Evolutionary conservation across 805 yeast genomes (phyloP).

Genomic region (Spathaspora arborariae): DNA sequence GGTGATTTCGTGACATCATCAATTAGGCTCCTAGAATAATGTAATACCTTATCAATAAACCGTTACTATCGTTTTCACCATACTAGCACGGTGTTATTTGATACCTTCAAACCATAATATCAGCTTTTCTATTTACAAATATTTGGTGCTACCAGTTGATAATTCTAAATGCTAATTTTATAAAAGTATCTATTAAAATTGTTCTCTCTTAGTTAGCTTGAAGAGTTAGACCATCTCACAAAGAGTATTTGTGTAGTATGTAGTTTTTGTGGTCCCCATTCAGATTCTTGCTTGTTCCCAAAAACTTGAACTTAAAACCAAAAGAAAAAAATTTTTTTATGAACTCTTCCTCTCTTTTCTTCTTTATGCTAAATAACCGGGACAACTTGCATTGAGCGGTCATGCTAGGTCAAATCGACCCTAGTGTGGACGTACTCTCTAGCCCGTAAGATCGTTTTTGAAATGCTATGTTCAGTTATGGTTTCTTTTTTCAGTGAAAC

Average conservation of each 20-base stretch:
- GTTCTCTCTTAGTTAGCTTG: too few species aligned
- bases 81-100: too few species aligned
- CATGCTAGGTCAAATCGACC: slow-evolving; percentile 17
- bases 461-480: slow-evolving; percentile 16
- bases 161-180: neutral
- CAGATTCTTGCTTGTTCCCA: too few species aligned
- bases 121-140: too few species aligned
- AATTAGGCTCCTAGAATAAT: neutral
- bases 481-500: slow-evolving; percentile 9
- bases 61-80: neutral
- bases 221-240: too few species aligned
- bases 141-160: neutral
- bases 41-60: neutral
- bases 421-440: slow-evolving; percentile 27
- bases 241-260: slow-evolving; percentile 14
- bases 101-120: too few species aligned
- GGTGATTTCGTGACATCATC: neutral
- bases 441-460: slow-evolving; percentile 20
- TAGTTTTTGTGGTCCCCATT: too few species aligned
- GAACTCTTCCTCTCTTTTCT: slow-evolving; percentile 3
- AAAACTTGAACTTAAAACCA: neutral
- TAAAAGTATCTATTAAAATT: too few species aligned
- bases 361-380: slow-evolving; percentile 13
- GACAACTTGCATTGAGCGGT: slow-evolving; percentile 21
- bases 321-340: neutral